Percentiles rank a stretch among this genome's conserved stretches.
Conservation (phyloP, 2,329 filamentous ascomycete genomes). For the Sporothrix globosa region DNA sequence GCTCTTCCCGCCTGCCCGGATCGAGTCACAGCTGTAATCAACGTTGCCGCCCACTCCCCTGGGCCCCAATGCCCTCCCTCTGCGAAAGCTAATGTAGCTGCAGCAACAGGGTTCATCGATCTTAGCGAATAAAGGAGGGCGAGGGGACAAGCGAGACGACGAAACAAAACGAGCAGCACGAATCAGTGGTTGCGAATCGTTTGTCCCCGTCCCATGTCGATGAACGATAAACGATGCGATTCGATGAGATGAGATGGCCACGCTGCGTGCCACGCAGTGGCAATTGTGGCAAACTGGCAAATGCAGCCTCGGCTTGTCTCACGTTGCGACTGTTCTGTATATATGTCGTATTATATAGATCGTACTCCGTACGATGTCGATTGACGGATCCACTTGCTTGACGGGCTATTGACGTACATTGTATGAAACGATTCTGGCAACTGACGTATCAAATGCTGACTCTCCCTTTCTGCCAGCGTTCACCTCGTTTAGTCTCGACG, state of each 20-base stretch:
- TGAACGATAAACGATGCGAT: background rate
- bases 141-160: background rate
- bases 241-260: background rate
- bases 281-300: background rate
- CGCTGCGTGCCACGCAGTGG: constrained; percentile 1
- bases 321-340: background rate
- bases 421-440: background rate
- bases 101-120: constrained; percentile 13
- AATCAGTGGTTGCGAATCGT: background rate
- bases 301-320: background rate
- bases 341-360: too few relatives aligned
- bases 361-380: background rate
- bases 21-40: constrained; percentile 1
- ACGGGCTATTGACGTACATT: background rate
- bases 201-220: background rate
- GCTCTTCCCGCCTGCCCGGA: constrained; percentile 1
- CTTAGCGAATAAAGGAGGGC: background rate
- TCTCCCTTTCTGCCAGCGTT: background rate
- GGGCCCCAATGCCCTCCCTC: background rate
- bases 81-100: constrained; percentile 2
- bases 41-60: background rate
- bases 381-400: background rate
- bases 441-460: background rate
- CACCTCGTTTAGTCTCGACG: too few relatives aligned
- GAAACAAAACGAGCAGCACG: background rate